Base-by-base conservation (phyloP, 768 basidiomycete genomes). In the Lactarius hatsudake region DNA sequence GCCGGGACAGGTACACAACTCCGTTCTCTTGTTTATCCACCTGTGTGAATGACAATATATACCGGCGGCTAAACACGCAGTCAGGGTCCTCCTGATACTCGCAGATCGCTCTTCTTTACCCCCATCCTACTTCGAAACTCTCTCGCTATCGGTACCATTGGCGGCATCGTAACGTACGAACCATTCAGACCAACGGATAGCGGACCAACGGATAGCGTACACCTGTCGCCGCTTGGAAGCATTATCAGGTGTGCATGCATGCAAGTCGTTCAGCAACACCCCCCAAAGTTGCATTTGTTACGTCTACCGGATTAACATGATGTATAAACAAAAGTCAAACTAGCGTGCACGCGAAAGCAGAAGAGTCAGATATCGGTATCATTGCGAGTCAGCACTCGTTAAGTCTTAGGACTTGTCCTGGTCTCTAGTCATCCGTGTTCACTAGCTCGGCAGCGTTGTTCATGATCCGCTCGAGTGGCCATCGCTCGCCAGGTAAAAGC, bases 401-500 rank as follows among this genome's bases (percentile, higher is more conserved):
- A 17, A 30, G 42, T 60, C 26, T 12, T 60, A 9, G 17, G 17
- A 4, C n/a, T n/a, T n/a, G n/a, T 17, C 15, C 2, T 51, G 42
- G 23, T 56, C 5, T 64, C 63, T 68, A 68, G 53, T 64, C 56
- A 38, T 73, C 70, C 76, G 77, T 76, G 67, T 81, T 77, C 62
- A 89, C 93, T 65, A 97, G 78, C 74, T 96, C 93, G 34, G 85
- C 87, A 9, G 94, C 92, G 65, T 83, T 81, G 64, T 78, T 80
- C 63, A 86, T 82, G 61, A 96, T 85, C 74, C 88, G 84, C 68
- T 96, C 88, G 30, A 96, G 73, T 32, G 82, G 76, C 94, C 94
- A 96, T 73, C 93, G 81, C 75, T 91, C 87, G 3, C 79, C 78
- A 17, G 71, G 68, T 2, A 87, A 88, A 75, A 95, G 89, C 80